Evolutionary conservation across 805 yeast species (phyloP).

Genomic region (Sugiyamaella boreocaroliniensis): DNA sequence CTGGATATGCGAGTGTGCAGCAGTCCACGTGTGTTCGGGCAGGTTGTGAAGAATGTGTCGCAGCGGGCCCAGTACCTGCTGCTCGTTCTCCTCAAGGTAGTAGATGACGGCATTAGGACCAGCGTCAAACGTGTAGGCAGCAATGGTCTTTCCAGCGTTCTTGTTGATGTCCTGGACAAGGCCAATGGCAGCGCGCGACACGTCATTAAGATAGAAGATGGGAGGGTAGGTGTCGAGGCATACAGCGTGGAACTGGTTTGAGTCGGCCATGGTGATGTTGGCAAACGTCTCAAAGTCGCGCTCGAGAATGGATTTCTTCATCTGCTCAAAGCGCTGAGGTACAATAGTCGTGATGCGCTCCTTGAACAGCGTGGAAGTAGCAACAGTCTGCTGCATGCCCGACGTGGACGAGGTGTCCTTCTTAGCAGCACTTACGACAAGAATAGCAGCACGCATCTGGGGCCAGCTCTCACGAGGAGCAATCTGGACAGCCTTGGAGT

Average conservation of each 20-base stretch:
- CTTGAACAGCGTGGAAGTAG: slow-evolving; percentile 78
- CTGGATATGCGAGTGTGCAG: slow-evolving; percentile 22
- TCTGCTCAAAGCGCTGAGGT: slow-evolving; percentile 74
- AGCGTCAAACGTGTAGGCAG: slow-evolving; percentile 97
- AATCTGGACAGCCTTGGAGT: slow-evolving; percentile 88
- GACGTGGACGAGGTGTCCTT: slow-evolving; percentile 92
- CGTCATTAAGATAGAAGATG: slow-evolving; percentile 86
- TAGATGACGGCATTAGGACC: slow-evolving; percentile 98
- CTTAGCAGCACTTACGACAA: slow-evolving; percentile 88
- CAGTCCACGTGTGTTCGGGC: neutral
- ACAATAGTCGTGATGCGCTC: slow-evolving; percentile 76
- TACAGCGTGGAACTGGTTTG: slow-evolving; percentile 97
- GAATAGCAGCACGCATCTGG: slow-evolving; percentile 79
- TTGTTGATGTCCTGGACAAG: slow-evolving; percentile 73
- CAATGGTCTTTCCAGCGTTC: slow-evolving; percentile 54
- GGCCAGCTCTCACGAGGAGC: slow-evolving; percentile 89
- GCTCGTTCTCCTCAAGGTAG: slow-evolving; percentile 71
- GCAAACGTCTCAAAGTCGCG: slow-evolving; percentile 79
- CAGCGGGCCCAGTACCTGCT: slow-evolving; percentile 63
- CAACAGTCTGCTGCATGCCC: slow-evolving; percentile 95
- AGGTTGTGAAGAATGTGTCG: slow-evolving; percentile 46
- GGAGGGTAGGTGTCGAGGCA: slow-evolving; percentile 95
- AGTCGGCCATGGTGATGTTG: slow-evolving; percentile 89
- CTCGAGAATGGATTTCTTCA: slow-evolving; percentile 69
- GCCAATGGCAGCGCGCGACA: slow-evolving; percentile 75